These are phyloP conservation scores for Melampsora larici-populina DNA, from an alignment of 1,284 basidiomycete genomes.

Conservation along the genomic window DNA sequence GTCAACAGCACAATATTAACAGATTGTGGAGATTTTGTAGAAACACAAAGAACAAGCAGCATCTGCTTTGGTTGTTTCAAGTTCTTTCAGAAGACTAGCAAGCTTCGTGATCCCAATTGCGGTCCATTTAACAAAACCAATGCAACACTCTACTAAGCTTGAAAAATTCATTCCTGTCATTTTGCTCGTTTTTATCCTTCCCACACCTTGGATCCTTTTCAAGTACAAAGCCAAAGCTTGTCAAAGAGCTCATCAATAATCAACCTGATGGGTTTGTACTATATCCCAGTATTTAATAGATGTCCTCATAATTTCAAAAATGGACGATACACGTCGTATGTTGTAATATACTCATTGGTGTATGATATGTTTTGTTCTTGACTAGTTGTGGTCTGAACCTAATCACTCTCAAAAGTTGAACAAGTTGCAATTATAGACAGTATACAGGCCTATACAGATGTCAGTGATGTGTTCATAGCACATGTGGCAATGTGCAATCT, in stretches of 20 bases:
- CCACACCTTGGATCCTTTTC: slow-evolving; percentile 5
- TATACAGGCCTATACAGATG: no score
- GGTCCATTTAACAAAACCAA: slow-evolving; percentile 11
- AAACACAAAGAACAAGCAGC: slow-evolving; percentile 23
- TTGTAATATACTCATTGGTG: no score
- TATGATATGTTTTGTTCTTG: no score
- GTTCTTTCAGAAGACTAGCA: slow-evolving; percentile 19
- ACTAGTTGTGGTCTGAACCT: no score
- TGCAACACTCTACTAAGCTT: not conserved
- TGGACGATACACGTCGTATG: no score
- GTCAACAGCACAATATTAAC: not conserved
- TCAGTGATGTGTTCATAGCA: no score
- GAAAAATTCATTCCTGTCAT: not conserved
- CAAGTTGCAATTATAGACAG: no score
- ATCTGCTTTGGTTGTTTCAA: slow-evolving; percentile 14
- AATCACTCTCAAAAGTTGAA: no score
- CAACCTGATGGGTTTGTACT: no score
- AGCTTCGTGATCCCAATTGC: slow-evolving; percentile 24
- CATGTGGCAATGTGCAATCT: no score
- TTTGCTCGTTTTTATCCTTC: not conserved
- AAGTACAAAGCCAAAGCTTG: not conserved
- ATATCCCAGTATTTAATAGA: no score
- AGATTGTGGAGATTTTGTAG: not conserved
- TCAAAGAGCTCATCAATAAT: not conserved
- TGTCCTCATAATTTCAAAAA: no score